Evolutionary conservation across 768 basidiomycete genomes (phyloP).

Genomic region (Flagelloscypha sp.): DNA sequence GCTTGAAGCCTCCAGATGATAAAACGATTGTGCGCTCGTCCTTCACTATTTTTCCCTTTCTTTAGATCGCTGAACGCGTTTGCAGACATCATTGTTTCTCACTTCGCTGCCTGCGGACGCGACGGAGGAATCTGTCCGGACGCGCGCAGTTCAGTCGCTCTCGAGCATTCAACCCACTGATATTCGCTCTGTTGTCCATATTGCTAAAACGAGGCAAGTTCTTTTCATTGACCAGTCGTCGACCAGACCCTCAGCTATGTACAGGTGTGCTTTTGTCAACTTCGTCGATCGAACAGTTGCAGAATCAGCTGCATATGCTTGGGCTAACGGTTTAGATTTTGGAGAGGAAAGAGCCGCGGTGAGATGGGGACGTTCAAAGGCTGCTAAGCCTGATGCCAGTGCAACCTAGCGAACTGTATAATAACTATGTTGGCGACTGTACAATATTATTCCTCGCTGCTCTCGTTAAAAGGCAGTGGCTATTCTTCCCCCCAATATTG

Average conservation of each 20-base stretch:
- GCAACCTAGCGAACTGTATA: no score
- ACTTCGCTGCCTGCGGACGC: conserved; percentile 63
- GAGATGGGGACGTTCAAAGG: conserved; percentile 79
- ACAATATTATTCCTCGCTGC: background rate
- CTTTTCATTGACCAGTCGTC: background rate
- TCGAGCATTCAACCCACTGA: conserved; percentile 55
- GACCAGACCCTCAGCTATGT: conserved; percentile 4
- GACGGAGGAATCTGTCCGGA: conserved; percentile 68
- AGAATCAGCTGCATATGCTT: conserved; percentile 80
- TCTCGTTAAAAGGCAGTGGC: no score
- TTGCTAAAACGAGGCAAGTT: conserved; percentile 67
- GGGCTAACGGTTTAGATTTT: conserved; percentile 87
- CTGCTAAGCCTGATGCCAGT: conserved; percentile 23
- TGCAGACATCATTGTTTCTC: conserved; percentile 79
- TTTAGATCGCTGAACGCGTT: conserved; percentile 1
- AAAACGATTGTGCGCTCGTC: conserved; percentile 59
- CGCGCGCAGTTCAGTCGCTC: conserved; percentile 59
- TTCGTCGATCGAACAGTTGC: conserved; percentile 79
- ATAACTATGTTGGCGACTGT: conserved; percentile 3
- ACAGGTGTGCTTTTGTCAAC: conserved; percentile 91
- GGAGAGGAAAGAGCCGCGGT: conserved; percentile 66
- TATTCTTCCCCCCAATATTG: no score
- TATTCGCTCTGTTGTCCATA: conserved; percentile 79
- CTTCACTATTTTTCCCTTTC: background rate
- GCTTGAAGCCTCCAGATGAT: conserved; percentile 88